phyloP scores from a whole-genome alignment of 208 protist genomes.

The Endotrypanum monterogeii region DNA sequence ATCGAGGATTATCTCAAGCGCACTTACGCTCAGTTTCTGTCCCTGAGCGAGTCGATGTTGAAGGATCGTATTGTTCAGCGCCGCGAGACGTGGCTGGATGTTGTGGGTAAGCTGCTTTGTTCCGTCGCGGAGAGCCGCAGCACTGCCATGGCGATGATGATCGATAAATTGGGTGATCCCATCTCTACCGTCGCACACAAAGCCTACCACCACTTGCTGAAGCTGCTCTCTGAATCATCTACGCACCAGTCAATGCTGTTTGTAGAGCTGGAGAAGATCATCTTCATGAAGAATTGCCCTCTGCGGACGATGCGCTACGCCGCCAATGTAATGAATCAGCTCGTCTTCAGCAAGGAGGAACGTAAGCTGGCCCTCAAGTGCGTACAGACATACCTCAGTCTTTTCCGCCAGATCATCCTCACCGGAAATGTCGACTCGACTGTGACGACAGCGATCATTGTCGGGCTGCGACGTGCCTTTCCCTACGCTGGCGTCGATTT shows the following conservation, averaged over 20 bases:
- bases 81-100: constrained; percentile 85
- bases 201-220: constrained; percentile 87
- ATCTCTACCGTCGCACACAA: constrained; percentile 73
- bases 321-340: constrained; percentile 91
- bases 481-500: constrained; percentile 89
- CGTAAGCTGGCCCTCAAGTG: constrained; percentile 86
- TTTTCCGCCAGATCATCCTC: constrained; percentile 83
- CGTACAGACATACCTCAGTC: constrained; percentile 87
- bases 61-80: constrained; percentile 86
- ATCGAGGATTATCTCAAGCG: constrained; percentile 92
- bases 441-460: constrained; percentile 90
- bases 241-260: constrained; percentile 86
- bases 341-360: constrained; percentile 92
- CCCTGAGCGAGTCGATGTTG: constrained; percentile 87
- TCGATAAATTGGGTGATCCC: constrained; percentile 92
- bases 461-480: constrained; percentile 91
- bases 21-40: constrained; percentile 89
- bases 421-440: constrained; percentile 74
- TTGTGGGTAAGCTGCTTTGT: constrained; percentile 86
- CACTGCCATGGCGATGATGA: constrained; percentile 86
- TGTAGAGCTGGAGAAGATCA: constrained; percentile 89
- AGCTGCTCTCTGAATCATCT: constrained; percentile 83
- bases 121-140: constrained; percentile 78
- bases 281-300: constrained; percentile 91
- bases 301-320: constrained; percentile 88